Evolutionary conservation across 495 filamentous ascomycete species (phyloP), one percentile per base, ranked within the genome.

Genomic region (Aspergillus nidulans): DNA sequence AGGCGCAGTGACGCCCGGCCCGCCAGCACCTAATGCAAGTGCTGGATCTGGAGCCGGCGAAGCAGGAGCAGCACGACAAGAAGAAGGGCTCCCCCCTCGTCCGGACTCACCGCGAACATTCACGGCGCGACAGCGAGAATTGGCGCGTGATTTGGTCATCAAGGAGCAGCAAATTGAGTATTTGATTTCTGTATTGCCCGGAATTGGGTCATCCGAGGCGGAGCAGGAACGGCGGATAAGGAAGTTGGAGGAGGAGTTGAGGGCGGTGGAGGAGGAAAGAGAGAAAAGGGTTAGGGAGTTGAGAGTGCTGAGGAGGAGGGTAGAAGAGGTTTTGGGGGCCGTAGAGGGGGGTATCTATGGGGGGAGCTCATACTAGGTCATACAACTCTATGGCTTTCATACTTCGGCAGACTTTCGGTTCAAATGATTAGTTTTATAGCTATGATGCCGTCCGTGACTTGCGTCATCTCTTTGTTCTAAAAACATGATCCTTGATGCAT

Each of bases 141-240:
- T 98, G 18, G 89, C 91, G 16, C 84, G 85, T 13, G 92, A 96
- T 63, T 77, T 98, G 0, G 86, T 98, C 48, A 71, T 89, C 52
- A 91, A 96, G 70, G 89, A 92, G 60, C 90, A 96, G 75, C 91
- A 96, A 80, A 94, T 97, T 61, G 94, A 98, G 73, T 77, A 83
- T 21, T 70, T 98, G 52, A 90, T 97, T 57, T 85, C 81, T 2
- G 79, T 80, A 15, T 72, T 98, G n/a, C 94, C 94, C 0, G 94
- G 94, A 0, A 82, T 96, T 43, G 89, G 89, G 16, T 86, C 85
- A 40, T 92, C 87, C 55, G 87, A 95, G 76, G 80, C 81, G 55
- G 87, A 91, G 66, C 94, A 98, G 73, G 80, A 88, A 63, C 70
- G 75, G 51, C 78, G 81, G 60, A 90, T 98, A 55, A 74, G 76